Evolutionary conservation across 2,329 filamentous ascomycete genomes (phyloP).

Genomic region (Fusarium sp.): DNA sequence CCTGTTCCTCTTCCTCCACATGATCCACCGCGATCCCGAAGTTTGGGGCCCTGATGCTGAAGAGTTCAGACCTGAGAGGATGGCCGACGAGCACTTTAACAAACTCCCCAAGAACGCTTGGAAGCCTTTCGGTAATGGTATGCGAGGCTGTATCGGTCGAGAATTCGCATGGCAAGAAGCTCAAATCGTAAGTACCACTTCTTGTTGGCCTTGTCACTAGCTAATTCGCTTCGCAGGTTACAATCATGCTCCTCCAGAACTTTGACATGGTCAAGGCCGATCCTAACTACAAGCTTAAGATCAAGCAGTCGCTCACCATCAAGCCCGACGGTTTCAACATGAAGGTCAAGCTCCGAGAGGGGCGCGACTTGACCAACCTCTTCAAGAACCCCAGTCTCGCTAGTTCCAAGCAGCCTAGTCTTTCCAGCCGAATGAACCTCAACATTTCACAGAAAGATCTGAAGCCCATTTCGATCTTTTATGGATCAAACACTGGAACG

Average conservation of each 20-base stretch:
- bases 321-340: not conserved
- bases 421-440: not conserved
- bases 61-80: slow-evolving; percentile 1
- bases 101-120: slow-evolving; percentile 7
- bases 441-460: not conserved
- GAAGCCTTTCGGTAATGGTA: slow-evolving; percentile 7
- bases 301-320: not conserved
- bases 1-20: not conserved
- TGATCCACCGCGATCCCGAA: not conserved
- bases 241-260: slow-evolving; percentile 3
- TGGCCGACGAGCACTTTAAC: slow-evolving; percentile 1
- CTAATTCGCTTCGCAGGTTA: not conserved
- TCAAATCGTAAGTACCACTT: not conserved
- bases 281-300: slow-evolving; percentile 2
- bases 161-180: slow-evolving; percentile 13
- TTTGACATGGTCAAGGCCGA: not conserved
- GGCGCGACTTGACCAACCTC: not conserved
- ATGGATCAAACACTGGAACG: not conserved
- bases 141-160: slow-evolving; percentile 3
- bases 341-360: not conserved
- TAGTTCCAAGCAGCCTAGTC: not conserved
- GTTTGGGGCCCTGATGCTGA: slow-evolving; percentile 7
- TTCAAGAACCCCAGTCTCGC: not conserved
- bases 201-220: accelerated
- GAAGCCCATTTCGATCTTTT: slow-evolving; percentile 6